Evolutionary conservation across 1,284 basidiomycete genomes (phyloP).

Genomic region (Tylopilus sp.): DNA sequence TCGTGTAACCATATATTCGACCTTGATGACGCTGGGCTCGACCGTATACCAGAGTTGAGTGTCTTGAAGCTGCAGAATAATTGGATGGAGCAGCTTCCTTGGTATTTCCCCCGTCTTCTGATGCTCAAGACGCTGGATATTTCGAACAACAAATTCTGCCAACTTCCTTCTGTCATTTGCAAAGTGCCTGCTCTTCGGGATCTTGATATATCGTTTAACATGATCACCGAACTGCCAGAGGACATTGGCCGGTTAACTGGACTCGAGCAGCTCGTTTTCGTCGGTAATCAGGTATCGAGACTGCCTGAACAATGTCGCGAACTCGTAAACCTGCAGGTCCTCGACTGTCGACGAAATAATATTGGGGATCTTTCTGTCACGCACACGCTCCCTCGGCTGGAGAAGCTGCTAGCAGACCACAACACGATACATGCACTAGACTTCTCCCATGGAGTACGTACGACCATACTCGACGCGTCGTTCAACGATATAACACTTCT

Average conservation of each 20-base stretch:
- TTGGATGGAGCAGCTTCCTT: constrained; percentile 83
- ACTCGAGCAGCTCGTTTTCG: constrained; percentile 79
- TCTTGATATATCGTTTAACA: constrained; percentile 96
- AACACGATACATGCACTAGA: constrained; percentile 81
- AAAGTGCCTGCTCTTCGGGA: constrained; percentile 75
- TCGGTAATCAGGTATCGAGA: constrained; percentile 82
- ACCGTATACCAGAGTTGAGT: constrained; percentile 73
- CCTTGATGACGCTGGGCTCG: constrained; percentile 82
- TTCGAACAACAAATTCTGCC: constrained; percentile 93
- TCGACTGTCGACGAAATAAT: constrained; percentile 84
- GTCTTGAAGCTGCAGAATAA: constrained; percentile 91
- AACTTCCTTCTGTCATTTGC: constrained; percentile 76
- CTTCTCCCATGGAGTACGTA: constrained; percentile 63
- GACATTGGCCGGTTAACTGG: constrained; percentile 72
- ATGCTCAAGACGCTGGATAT: constrained; percentile 84
- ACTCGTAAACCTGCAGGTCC: constrained; percentile 62
- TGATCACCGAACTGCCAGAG: constrained; percentile 78
- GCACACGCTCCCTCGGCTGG: constrained; percentile 68
- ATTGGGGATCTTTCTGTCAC: constrained; percentile 75
- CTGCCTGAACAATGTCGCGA: constrained; percentile 71
- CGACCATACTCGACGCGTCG: constrained; percentile 64
- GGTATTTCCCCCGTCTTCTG: constrained; percentile 80
- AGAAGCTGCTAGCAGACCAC: constrained; percentile 73
- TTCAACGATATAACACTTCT: constrained; percentile 84
- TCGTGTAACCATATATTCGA: constrained; percentile 93